Base-by-base conservation (phyloP, 768 basidiomycete species). In the Naganishia vishniacii region DNA sequence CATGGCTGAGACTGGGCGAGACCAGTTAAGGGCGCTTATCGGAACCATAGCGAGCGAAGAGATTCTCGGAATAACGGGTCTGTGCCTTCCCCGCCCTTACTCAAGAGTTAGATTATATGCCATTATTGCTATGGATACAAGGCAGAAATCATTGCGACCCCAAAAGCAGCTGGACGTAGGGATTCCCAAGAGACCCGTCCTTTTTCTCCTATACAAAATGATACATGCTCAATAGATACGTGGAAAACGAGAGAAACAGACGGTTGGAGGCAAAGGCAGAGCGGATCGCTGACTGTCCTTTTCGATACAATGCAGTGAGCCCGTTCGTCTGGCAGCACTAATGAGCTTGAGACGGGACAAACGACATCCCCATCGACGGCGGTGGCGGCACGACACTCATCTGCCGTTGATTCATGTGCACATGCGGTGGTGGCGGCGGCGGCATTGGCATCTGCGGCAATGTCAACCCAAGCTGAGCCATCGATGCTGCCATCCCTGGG, bases 401-500 rank as follows among this genome's bases (percentile, higher is more conserved):
- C 31, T 56, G 53, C 53, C 53, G 53, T 34, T 51, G 49, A 15
- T 28, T 16, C 49, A 37, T 34, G 23, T 37, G 32, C 53, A 56
- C 25, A 18, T 56, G 53, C 23, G 32, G 20, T 11, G 49, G 49
- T 11, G 23, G 53, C 53, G 53, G 53, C 11, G 53, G 53, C 47
- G 47, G 47, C 45, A 46, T 13, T 25, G 48, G 48, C 51, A 56
- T 56, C 31, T 32, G 61, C 12, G 63, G 63, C 16, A 63, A 29
- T 16, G 23, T 45, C 18, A 67, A 26, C 8, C 65, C 65, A n/a
- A 63, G 45, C 25, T 67, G 65, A 7, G 65, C 65, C 61, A 67
- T 51, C 9, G 65, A 67, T 26, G 47, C 32, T 8, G 65, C 40
- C 65, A 67, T 67, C 13, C 65, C 65, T 5, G 65, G 65, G 62